Evolutionary conservation across 768 basidiomycete species (phyloP), one percentile per base, ranked within the genome.

Genomic region (Russula compacta): DNA sequence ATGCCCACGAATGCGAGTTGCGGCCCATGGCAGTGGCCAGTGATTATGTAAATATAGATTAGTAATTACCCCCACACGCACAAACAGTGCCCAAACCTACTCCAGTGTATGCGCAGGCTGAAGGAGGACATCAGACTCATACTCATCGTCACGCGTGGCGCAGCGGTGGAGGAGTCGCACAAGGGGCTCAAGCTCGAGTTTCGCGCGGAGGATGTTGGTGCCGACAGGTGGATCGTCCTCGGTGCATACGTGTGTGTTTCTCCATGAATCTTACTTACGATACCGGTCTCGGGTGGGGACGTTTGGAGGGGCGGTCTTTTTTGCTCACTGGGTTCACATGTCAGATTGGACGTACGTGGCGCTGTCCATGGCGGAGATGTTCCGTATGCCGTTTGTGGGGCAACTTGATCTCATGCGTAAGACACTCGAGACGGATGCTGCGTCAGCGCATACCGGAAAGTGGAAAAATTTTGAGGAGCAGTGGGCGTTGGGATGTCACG

Each of bases 341-440:
- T 29, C n/a, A 62, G 63, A 64, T 47, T 64, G 54, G 60, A 52
- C 60, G 19, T 62, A 64, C 36, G 7, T 56, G n/a, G 59, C 44
- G 1, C 24, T 33, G 32, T 59, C 63, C 14, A 62, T 43, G 6
- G 52, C 49, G 9, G 50, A 36, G 14, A 11, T 51, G 46, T 56
- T 54, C 29, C 51, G 53, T 3, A 54, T 59, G 36, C 42, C 60
- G 9, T 49, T 64, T 29, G n/a, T 19, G 21, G 63, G 50, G 33
- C 44, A 48, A 32, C 12, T 62, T 42, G 32, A 10, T 11, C 17
- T 60, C 15, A 47, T 60, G 59, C 59, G 59, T 15, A 32, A 60
- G 3, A 53, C 40, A 7, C 54, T 64, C 29, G 32, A 9, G 51
- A 19, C 11, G 4, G n/a, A n/a, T n/a, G n/a, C 10, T 64, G 15